Base-by-base conservation (phyloP, 768 basidiomycete species). In the Hygrocybe punicea region DNA sequence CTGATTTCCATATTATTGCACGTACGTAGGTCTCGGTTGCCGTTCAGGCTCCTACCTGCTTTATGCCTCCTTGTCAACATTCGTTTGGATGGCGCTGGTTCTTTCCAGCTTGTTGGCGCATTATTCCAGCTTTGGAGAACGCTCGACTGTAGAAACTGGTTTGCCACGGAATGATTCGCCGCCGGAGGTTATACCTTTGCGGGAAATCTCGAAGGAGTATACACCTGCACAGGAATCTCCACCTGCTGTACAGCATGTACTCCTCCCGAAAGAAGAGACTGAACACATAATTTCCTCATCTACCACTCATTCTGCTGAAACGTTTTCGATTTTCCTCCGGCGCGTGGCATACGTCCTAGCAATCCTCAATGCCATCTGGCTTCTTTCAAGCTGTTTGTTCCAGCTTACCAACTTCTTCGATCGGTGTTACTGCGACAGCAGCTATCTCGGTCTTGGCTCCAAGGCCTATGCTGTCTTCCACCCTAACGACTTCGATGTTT, bases 391-490 rank as follows among this genome's bases (percentile, higher is more conserved):
- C 11, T 71, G 70, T 42, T 25, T 73, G 5, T 66, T 74, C 49
- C 72, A 74, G 52, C 71, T 74, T 51, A 64, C 64, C 25, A 69
- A 63, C 8, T 68, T 73, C 51, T 72, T 66, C 16, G 63, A 73
- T 45, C 62, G 68, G 13, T 76, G 73, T 46, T 76, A 71, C 23
- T 76, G 73, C 59, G 71, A 74, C 51, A 69, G 70, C 61, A 70
- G 67, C 53, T 68, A 69, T 16, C 57, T 75, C 14, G 66, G 69
- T 9, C 59, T 62, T 3, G 65, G 70, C 1, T 1, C 36, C 0
- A 37, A 24, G 0, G 73, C 74, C 2, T 78, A 69, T 47, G 49
- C 67, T 11, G 67, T 78, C 16, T 67, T 78, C 9, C 17, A 34
- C 1, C 42, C 63, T 2, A 51, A 51, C 3, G 0, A 6, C 1